Percentiles rank a stretch among this genome's conserved stretches.
Evolutionary conservation across 176 grass and related monocot genomes (phyloP).

Genomic region (Ananas comosus): DNA sequence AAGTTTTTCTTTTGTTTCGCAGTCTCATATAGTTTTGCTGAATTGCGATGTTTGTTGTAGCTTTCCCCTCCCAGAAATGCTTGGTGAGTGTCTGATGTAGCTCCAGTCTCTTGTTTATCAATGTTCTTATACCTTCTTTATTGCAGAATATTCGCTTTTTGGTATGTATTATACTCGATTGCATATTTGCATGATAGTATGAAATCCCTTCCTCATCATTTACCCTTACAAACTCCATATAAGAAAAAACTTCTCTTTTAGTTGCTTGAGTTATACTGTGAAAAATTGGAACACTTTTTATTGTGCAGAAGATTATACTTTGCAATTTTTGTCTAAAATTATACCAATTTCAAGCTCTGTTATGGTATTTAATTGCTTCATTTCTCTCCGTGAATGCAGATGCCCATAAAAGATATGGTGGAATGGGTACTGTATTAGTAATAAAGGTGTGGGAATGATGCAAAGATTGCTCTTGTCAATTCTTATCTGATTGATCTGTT

Average conservation of each 20-base stretch:
- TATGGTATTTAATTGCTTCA: slow-evolving; percentile 6
- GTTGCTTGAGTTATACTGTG: too few relatives aligned
- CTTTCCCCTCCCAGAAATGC: slow-evolving; percentile 88
- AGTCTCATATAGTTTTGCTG: slow-evolving; percentile 97
- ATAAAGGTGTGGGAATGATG: slow-evolving; percentile 48
- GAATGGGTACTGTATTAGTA: slow-evolving; percentile 89
- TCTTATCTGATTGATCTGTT: neutral
- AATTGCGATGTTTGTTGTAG: slow-evolving; percentile 97
- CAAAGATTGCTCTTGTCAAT: neutral
- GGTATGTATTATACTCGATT: too few relatives aligned
- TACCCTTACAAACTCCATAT: too few relatives aligned
- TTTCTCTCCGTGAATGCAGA: slow-evolving; percentile 48
- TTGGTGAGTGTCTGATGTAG: slow-evolving; percentile 49
- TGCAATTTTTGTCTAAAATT: too few relatives aligned
- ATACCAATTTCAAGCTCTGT: neutral
- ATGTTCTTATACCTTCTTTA: too few relatives aligned
- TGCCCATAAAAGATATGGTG: slow-evolving; percentile 91
- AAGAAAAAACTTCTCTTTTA: too few relatives aligned
- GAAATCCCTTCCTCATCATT: too few relatives aligned
- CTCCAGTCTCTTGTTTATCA: neutral
- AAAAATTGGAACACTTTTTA: too few relatives aligned
- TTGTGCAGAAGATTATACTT: too few relatives aligned
- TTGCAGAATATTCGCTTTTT: too few relatives aligned
- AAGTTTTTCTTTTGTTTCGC: slow-evolving; percentile 22
- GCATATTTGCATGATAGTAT: too few relatives aligned